Evolutionary conservation across 805 yeast genomes (phyloP).

Genomic region (Saturnispora ahearnii): DNA sequence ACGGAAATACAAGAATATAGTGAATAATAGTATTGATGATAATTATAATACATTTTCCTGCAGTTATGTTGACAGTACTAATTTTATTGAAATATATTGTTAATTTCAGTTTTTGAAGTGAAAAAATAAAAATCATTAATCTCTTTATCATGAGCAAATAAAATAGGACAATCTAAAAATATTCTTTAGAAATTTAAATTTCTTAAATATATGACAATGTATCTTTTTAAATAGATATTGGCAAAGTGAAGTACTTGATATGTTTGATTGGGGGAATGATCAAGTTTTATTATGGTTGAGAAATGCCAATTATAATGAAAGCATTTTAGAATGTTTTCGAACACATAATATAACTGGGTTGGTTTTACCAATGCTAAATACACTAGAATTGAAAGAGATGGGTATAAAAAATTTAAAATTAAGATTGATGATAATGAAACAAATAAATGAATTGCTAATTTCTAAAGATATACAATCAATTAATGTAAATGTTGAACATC

Average conservation of each 20-base stretch:
- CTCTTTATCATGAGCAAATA: too few relatives aligned
- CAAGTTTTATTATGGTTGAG: conserved; percentile 26
- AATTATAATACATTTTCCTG: too few relatives aligned
- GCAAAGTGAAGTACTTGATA: neutral
- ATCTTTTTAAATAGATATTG: too few relatives aligned
- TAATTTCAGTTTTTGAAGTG: neutral
- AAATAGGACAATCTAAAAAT: too few relatives aligned
- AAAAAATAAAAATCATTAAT: too few relatives aligned
- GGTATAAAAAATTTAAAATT: conserved; percentile 48
- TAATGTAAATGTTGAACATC: conserved; percentile 17
- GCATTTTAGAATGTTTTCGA: conserved; percentile 31
- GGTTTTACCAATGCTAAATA: conserved; percentile 56
- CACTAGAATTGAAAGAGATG: conserved; percentile 65
- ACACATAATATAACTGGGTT: conserved; percentile 66
- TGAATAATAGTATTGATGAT: too few relatives aligned
- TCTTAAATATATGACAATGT: too few relatives aligned
- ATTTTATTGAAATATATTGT: too few relatives aligned
- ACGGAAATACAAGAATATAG: too few relatives aligned
- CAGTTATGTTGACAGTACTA: too few relatives aligned
- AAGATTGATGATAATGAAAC: conserved; percentile 51
- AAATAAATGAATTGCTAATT: conserved; percentile 44
- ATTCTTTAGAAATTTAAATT: too few relatives aligned
- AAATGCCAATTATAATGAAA: conserved; percentile 18
- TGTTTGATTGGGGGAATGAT: conserved; percentile 25
- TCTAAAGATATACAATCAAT: conserved; percentile 21